Evolutionary conservation across 495 filamentous ascomycete species (phyloP).

Genomic region (Terfezia claveryi): DNA sequence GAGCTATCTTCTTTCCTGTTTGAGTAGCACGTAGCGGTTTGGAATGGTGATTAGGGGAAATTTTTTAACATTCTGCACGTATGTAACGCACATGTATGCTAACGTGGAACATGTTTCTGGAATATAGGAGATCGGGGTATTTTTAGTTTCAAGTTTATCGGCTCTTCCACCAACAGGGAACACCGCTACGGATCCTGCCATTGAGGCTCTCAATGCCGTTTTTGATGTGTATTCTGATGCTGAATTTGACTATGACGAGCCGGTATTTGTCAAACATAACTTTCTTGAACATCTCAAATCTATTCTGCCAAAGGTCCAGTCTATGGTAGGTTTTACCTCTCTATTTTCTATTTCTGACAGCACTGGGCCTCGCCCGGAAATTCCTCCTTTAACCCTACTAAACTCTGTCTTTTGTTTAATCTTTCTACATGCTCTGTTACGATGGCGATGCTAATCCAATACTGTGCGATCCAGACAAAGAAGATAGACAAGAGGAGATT

Average conservation of each 20-base stretch:
- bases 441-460: too few species aligned
- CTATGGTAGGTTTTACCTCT: slow-evolving; percentile 17
- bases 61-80: slow-evolving; percentile 19
- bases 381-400: background rate
- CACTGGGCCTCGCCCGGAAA: too few species aligned
- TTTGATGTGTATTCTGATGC: slow-evolving; percentile 42
- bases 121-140: slow-evolving; percentile 31
- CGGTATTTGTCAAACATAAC: slow-evolving; percentile 37
- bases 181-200: slow-evolving; percentile 27
- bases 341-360: background rate
- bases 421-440: background rate
- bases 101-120: background rate
- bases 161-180: slow-evolving; percentile 17
- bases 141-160: slow-evolving; percentile 31
- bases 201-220: slow-evolving; percentile 38
- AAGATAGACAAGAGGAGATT: slow-evolving; percentile 32
- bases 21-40: too few species aligned
- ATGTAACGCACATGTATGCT: background rate
- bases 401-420: background rate
- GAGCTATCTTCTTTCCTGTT: too few species aligned
- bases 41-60: too few species aligned
- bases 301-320: slow-evolving; percentile 27
- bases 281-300: slow-evolving; percentile 36
- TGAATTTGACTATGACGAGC: slow-evolving; percentile 29
- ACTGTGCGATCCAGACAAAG: slow-evolving; percentile 20